Base-by-base conservation (phyloP, 352 stramenopile species). In the Pythium plurisporium region DNA sequence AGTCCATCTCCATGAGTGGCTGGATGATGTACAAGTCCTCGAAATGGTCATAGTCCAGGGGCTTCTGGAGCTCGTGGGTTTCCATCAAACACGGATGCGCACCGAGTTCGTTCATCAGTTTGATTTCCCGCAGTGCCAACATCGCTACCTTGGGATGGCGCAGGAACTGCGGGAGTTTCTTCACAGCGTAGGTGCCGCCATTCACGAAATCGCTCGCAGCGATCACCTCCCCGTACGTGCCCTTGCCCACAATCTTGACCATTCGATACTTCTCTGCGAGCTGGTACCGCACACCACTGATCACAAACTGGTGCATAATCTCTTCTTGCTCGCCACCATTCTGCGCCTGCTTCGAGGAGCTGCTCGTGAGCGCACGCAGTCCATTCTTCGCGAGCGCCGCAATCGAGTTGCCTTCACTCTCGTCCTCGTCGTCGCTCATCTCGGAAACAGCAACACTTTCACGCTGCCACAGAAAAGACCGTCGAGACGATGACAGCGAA, bases 1-100 rank as follows among this genome's bases (percentile, higher is more conserved):
- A 64, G 65, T 99, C 96, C 30, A 94, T 99, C 67, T 99, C 96
- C 96, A 99, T 99, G 40, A 99, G 86, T 37, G 97, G 89, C 62
- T 95, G 83, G 41, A 99, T 97, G 62, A 99, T 98, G 71, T 99
- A 99, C 22, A 99, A 71, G 71, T 99, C 96, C 63, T 98, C 82
- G 65, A 98, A 99, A 49, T 89, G 78, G 29, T 91, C 85, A 55
- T 90, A 93, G 46, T 89, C 76, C 14, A 92, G 62, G 31, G 85
- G 85, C 20, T 73, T 70, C 58, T 95, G 82, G n/a, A 95, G 65
- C 44, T 95, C 85, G 60, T 92, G 82, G 46, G 90, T 82, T 20
- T 74, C 78, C 82, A 95, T 93, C 22, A 95, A 63, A 48, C 79
- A 85, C 26, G 81, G 74, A 41, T 95, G 85, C 19, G 65, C 54